Percentiles rank a stretch among this genome's conserved stretches.
Evolutionary conservation across 2,329 filamentous ascomycete genomes (phyloP).

Genomic region (Geosmithia putterillii): DNA sequence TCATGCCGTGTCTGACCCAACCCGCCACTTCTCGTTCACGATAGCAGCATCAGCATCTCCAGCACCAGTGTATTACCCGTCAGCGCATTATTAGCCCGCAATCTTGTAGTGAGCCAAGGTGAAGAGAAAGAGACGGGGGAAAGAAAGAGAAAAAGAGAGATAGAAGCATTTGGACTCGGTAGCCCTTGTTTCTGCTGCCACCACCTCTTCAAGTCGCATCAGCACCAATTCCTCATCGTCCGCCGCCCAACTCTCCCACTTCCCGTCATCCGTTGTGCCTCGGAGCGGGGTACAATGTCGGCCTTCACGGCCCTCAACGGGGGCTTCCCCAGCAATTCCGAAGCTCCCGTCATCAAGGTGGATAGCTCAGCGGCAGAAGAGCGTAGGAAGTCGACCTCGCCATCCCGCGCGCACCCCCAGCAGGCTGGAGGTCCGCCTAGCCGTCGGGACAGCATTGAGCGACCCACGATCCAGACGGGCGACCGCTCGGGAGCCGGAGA

Average conservation of each 20-base stretch:
- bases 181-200: not conserved
- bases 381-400: constrained; percentile 8
- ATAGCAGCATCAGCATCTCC: not conserved
- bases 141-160: not conserved
- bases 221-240: not conserved
- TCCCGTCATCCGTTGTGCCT: not conserved
- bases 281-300: constrained; percentile 22
- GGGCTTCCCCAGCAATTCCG: constrained; percentile 30
- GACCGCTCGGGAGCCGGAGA: constrained; percentile 16
- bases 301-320: constrained; percentile 41
- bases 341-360: constrained; percentile 12
- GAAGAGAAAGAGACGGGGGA: not conserved
- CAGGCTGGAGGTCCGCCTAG: constrained; percentile 7
- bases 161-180: constrained; percentile 1
- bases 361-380: constrained; percentile 9
- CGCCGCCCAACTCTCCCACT: not conserved
- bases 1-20: not conserved
- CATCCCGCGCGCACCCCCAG: not conserved
- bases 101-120: not conserved
- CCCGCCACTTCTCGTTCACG: not conserved
- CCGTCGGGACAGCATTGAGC: constrained; percentile 26
- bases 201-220: not conserved
- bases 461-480: constrained; percentile 22
- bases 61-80: not conserved
- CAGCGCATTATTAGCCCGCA: not conserved